phyloP scores from a whole-genome alignment of 2,329 filamentous ascomycete species.

The Monosporascus sp. region DNA sequence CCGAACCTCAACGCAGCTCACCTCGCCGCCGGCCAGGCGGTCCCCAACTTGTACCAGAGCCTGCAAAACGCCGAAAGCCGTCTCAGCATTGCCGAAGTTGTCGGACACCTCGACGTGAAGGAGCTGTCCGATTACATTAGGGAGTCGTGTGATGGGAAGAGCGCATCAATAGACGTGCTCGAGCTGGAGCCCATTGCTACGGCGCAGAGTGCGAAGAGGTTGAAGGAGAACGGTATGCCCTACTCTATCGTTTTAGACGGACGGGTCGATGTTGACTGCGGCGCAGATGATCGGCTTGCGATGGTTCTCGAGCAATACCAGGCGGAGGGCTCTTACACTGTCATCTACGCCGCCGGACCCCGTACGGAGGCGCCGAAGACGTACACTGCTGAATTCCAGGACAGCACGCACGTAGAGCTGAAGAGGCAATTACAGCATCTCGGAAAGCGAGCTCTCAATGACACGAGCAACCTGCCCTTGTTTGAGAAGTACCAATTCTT shows the following conservation, averaged over 20 bases:
- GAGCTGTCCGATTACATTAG: conserved; percentile 40
- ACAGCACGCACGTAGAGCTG: conserved; percentile 63
- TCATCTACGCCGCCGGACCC: conserved; percentile 69
- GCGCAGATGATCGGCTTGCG: conserved; percentile 45
- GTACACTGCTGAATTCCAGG: conserved; percentile 63
- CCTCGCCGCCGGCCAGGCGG: conserved; percentile 44
- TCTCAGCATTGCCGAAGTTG: conserved; percentile 52
- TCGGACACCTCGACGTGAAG: conserved; percentile 40
- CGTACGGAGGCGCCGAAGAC: conserved; percentile 34
- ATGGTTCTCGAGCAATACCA: conserved; percentile 36
- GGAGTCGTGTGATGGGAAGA: conserved; percentile 38
- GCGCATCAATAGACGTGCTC: conserved; percentile 34
- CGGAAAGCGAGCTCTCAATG: conserved; percentile 33
- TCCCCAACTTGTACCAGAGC: conserved; percentile 45
- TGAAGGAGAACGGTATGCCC: conserved; percentile 43
- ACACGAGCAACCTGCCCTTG: conserved; percentile 46
- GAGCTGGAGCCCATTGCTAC: conserved; percentile 35
- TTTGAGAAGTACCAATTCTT: conserved; percentile 97
- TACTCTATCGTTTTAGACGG: conserved; percentile 2
- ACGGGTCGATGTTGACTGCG: conserved; percentile 12
- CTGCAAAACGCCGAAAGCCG: conserved; percentile 32
- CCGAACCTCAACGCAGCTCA: conserved; percentile 67
- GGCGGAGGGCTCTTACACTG: conserved; percentile 54
- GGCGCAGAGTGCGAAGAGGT: conserved; percentile 36
- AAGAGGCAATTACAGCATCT: conserved; percentile 51